These are phyloP conservation scores for Leccinum rimulosum DNA, from an alignment of 768 basidiomycete species.

Conservation along the genomic window DNA sequence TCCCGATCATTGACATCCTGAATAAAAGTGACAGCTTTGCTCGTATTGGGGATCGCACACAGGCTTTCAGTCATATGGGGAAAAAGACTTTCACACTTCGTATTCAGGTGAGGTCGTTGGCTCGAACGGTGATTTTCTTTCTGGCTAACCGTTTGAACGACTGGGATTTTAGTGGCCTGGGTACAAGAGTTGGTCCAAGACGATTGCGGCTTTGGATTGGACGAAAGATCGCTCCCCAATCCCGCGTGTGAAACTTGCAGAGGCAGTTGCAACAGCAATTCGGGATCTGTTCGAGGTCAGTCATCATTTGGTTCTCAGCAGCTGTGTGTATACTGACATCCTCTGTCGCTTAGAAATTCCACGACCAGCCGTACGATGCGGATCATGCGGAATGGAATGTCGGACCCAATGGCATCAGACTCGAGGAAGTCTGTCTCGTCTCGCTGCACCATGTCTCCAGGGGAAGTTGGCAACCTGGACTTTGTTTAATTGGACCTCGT, in stretches of 20 bases:
- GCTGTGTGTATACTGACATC: slow-evolving; percentile 10
- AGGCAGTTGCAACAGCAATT: slow-evolving; percentile 70
- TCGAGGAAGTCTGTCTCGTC: slow-evolving; percentile 49
- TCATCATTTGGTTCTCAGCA: neutral
- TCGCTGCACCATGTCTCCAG: slow-evolving; percentile 75
- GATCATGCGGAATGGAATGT: slow-evolving; percentile 21
- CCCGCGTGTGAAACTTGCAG: slow-evolving; percentile 68
- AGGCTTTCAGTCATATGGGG: slow-evolving; percentile 55
- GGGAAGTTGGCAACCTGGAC: slow-evolving; percentile 77
- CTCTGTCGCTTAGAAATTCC: slow-evolving; percentile 12
- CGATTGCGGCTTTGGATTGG: slow-evolving; percentile 77
- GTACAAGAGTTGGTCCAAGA: slow-evolving; percentile 69
- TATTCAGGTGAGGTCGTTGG: slow-evolving; percentile 50
- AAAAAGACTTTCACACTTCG: slow-evolving; percentile 77
- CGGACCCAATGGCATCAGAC: slow-evolving; percentile 23
- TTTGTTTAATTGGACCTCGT: slow-evolving; percentile 44
- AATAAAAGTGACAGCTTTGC: slow-evolving; percentile 44
- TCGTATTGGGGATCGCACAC: slow-evolving; percentile 53
- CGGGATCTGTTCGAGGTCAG: slow-evolving; percentile 60
- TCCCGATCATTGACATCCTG: slow-evolving; percentile 60
- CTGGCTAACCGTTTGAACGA: slow-evolving; percentile 1
- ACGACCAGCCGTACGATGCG: slow-evolving; percentile 7
- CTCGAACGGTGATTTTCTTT: neutral
- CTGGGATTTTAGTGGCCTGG: slow-evolving; percentile 66
- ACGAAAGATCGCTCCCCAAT: slow-evolving; percentile 71